Percentiles rank a stretch among this genome's conserved stretches.
Evolutionary conservation across 495 filamentous ascomycete genomes (phyloP).

Genomic region (Chaetomium fimeti): DNA sequence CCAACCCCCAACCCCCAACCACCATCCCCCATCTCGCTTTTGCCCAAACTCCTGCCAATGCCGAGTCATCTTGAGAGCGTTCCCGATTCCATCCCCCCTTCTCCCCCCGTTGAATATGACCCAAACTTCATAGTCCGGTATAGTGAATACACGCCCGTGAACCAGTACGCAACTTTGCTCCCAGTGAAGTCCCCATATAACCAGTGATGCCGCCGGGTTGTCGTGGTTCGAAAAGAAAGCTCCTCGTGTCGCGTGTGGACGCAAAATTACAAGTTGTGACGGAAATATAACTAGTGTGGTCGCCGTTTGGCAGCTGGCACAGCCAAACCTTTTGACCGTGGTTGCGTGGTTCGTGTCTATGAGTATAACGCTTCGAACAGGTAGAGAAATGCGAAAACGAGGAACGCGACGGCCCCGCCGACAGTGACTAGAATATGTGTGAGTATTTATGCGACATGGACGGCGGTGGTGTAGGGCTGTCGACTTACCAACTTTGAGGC

Average conservation of each 20-base stretch:
- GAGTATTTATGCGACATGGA: slow-evolving; percentile 18
- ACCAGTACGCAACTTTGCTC: background rate
- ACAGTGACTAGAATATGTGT: slow-evolving; percentile 69
- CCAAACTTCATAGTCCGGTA: background rate
- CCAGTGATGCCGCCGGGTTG: slow-evolving; percentile 2
- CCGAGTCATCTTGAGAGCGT: background rate
- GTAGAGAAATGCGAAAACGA: slow-evolving; percentile 89
- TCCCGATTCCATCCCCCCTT: background rate
- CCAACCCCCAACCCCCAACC: background rate
- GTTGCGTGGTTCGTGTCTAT: slow-evolving; percentile 22
- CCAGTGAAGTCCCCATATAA: no score
- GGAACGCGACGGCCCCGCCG: slow-evolving; percentile 88
- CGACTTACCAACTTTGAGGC: slow-evolving; percentile 91
- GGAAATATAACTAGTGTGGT: background rate
- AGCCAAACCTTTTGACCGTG: slow-evolving; percentile 17
- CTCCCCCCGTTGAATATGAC: background rate
- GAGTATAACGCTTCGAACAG: slow-evolving; percentile 73
- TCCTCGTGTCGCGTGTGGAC: slow-evolving; percentile 12
- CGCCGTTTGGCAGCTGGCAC: slow-evolving; percentile 20
- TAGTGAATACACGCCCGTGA: background rate
- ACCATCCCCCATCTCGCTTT: background rate
- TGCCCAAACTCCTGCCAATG: slow-evolving; percentile 16
- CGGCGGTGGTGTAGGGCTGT: background rate
- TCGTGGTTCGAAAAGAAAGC: slow-evolving; percentile 13
- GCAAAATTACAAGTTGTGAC: slow-evolving; percentile 29